Conservation (phyloP, 495 filamentous ascomycete species). For the Staphylotrichum tortipilum region DNA sequence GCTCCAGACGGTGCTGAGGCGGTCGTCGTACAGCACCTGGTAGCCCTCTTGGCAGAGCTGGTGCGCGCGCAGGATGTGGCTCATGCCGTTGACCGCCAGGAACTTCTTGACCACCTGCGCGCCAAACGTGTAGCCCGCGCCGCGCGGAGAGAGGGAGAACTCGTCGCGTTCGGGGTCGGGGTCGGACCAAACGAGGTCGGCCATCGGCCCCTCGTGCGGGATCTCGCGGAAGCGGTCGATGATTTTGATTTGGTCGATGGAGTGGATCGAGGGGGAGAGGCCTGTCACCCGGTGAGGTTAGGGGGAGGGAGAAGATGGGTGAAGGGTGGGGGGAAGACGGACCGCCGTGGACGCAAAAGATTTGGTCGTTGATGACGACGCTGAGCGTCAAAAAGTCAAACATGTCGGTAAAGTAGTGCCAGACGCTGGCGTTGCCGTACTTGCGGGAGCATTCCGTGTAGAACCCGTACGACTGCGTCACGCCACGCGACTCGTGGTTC, state of each 20-base stretch:
- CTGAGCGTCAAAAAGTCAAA: constrained; percentile 95
- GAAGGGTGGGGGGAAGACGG: constrained; percentile 3
- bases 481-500: constrained; percentile 94
- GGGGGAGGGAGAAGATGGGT: not conserved
- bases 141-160: constrained; percentile 86
- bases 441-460: constrained; percentile 97
- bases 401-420: constrained; percentile 99
- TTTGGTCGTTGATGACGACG: constrained; percentile 96
- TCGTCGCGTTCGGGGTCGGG: constrained; percentile 93
- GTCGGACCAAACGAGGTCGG: constrained; percentile 97
- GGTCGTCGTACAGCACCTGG: constrained; percentile 91
- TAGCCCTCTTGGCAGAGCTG: constrained; percentile 97
- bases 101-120: constrained; percentile 97
- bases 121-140: constrained; percentile 94
- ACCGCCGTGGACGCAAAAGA: constrained; percentile 96
- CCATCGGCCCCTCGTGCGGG: constrained; percentile 97
- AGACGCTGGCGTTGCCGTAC: constrained; percentile 95
- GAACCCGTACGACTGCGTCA: constrained; percentile 98
- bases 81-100: constrained; percentile 92
- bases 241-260: constrained; percentile 98
- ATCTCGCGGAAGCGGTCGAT: constrained; percentile 98
- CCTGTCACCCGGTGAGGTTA: no score
- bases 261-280: constrained; percentile 91
- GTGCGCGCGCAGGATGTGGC: constrained; percentile 90
- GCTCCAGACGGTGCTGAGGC: constrained; percentile 92